phyloP scores from a whole-genome alignment of 2,329 filamentous ascomycete species.

The Aspergillus pseudonomiae region DNA sequence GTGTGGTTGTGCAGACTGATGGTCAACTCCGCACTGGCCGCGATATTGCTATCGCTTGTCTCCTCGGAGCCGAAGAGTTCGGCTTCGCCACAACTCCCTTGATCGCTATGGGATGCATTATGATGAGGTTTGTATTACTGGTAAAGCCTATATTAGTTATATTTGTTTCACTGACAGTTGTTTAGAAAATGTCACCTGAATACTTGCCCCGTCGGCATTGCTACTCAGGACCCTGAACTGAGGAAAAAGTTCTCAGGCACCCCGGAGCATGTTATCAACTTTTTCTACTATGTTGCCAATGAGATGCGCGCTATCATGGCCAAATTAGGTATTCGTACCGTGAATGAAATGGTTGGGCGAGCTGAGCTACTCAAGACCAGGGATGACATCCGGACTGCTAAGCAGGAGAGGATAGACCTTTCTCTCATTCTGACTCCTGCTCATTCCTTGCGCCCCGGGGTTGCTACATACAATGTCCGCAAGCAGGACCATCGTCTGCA shows the following conservation, averaged over 20 bases:
- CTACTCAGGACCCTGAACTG: conserved; percentile 91
- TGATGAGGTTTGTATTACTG: conserved; percentile 66
- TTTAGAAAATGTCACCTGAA: conserved; percentile 55
- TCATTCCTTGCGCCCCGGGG: conserved; percentile 91
- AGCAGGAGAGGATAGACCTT: conserved; percentile 91
- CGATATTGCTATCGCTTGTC: conserved; percentile 90
- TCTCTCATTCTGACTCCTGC: conserved; percentile 92
- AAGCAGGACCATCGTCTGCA: conserved; percentile 97
- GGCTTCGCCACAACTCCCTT: conserved; percentile 93
- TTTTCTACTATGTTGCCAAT: conserved; percentile 97
- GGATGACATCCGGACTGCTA: conserved; percentile 82
- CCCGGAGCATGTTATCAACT: conserved; percentile 97
- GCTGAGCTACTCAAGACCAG: conserved; percentile 84
- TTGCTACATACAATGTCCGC: conserved; percentile 95
- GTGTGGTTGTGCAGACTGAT: conserved; percentile 95
- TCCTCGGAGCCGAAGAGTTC: conserved; percentile 97
- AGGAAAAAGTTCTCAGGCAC: conserved; percentile 92
- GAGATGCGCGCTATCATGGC: conserved; percentile 97
- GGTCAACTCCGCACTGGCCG: conserved; percentile 90
- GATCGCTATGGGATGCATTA: conserved; percentile 95
- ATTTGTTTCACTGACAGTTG: conserved; percentile 15
- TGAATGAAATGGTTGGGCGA: conserved; percentile 97
- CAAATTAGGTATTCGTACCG: conserved; percentile 87
- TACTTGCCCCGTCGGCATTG: conserved; percentile 89
- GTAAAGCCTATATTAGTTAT: not conserved